Conservation (phyloP, 2,329 filamentous ascomycete genomes). For the Epichloe glyceriae region DNA sequence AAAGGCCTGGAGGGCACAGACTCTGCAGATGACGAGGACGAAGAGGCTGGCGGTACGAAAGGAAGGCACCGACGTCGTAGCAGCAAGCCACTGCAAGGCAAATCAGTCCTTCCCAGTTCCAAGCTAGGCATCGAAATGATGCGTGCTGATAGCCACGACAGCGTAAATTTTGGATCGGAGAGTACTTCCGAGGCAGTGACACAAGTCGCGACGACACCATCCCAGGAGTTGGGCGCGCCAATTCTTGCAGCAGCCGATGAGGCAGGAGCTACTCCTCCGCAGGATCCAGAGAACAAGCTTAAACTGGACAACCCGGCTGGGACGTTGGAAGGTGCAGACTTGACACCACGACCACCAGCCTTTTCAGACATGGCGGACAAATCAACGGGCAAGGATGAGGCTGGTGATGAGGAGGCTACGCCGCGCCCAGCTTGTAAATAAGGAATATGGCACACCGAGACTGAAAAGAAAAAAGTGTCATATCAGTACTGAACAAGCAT, state of each 20-base stretch:
- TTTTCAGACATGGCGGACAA: not conserved
- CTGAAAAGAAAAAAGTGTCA: no score
- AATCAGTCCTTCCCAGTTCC: constrained; percentile 56
- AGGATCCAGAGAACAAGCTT: constrained; percentile 3
- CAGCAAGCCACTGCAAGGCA: constrained; percentile 26
- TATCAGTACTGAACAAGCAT: not conserved
- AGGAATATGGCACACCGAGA: not conserved
- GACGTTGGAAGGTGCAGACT: not conserved
- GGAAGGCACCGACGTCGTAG: constrained; percentile 35
- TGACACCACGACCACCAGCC: constrained; percentile 23
- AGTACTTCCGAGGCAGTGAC: constrained; percentile 38
- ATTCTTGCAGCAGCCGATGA: constrained; percentile 12
- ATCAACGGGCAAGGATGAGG: not conserved
- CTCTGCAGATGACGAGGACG: constrained; percentile 89
- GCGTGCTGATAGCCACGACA: constrained; percentile 89
- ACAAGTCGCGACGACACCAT: constrained; percentile 36
- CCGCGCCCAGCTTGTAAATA: constrained; percentile 22
- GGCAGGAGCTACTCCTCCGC: constrained; percentile 7
- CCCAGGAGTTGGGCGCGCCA: constrained; percentile 25
- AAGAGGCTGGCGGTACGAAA: constrained; percentile 54
- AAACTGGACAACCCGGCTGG: not conserved
- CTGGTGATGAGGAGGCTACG: constrained; percentile 25
- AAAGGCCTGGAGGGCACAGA: constrained; percentile 62
- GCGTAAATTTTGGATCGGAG: constrained; percentile 44
- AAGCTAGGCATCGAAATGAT: constrained; percentile 97